Evolutionary conservation across 2,329 filamentous ascomycete genomes (phyloP), one percentile per base, ranked within the genome.

Genomic region (Plectosphaerella plurivora): DNA sequence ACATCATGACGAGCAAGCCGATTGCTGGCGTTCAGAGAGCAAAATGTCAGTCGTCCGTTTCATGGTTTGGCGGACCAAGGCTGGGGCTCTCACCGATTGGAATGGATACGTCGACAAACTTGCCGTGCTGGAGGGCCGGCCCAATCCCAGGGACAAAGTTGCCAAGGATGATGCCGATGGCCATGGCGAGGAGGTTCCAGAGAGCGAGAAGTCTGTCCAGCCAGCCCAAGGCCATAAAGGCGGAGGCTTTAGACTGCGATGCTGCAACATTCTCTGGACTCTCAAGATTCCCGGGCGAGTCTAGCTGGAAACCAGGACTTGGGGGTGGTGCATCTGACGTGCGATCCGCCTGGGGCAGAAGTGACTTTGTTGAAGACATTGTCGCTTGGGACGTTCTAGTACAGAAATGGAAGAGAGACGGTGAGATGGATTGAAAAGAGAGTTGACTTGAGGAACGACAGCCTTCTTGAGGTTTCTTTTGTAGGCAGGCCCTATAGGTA

Each of bases 1-100:
- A 91, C 87, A 92, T 92, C 88, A 92, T 91, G 41, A 91, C 82
- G 1, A 92, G 75, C 2, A 91, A 72, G 0, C 88, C 88, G 47
- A 91, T 71, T 1, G 87, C 87, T 86, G 20, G 25, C 18, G 3
- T 22, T 22, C 28, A 33, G 28, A 33, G 8, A 8, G 4, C 28
- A 12, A 33, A 33, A 33, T 33, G 11, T 33, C 12, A 33, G 36
- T 49, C 28, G 28, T 33, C 28, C 28, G 28, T 20, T 22, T 48
- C 15, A 22, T 10, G 16, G 22, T 3, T 10, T 45, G 10, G 22
- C 8, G 14, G 20, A 8, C 18, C 10, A 22, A 24, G 28, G 28
- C 7, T 33, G 25, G 20, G 15, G 15, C 25, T 62, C 69, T 47
- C 63, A 80, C 78, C 78, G 36, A 86, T 84, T 0, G 82, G 82